phyloP scores from a whole-genome alignment of 768 basidiomycete genomes.

The Trametes gibbosa region DNA sequence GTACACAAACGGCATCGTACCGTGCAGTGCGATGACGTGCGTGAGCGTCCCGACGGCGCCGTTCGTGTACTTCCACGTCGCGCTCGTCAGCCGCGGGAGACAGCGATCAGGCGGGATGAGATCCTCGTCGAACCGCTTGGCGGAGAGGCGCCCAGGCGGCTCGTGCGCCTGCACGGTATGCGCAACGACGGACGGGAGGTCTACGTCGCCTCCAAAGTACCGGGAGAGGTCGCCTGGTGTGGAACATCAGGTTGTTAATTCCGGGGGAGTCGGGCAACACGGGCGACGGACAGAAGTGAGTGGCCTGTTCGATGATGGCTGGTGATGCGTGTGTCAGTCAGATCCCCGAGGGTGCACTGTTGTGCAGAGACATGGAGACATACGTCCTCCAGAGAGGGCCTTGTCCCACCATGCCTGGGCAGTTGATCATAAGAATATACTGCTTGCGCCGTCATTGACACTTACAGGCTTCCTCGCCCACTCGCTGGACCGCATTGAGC shows the following conservation, averaged over 20 bases:
- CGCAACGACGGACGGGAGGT: constrained; percentile 31
- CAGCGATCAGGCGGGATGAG: constrained; percentile 41
- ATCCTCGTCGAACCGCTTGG: constrained; percentile 43
- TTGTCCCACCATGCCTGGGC: constrained; percentile 27
- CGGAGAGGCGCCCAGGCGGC: constrained; percentile 40
- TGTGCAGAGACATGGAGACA: neutral
- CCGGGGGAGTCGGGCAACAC: neutral
- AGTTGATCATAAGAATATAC: neutral
- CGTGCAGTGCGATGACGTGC: constrained; percentile 50
- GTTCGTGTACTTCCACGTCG: constrained; percentile 39
- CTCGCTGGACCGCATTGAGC: constrained; percentile 15
- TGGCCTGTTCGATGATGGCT: constrained; percentile 40
- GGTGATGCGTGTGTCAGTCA: neutral
- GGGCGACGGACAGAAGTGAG: constrained; percentile 37
- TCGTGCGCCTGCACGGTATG: constrained; percentile 45
- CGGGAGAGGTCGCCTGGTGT: constrained; percentile 38
- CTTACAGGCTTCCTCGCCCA: constrained; percentile 23
- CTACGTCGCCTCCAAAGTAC: constrained; percentile 48
- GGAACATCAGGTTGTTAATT: too few species aligned
- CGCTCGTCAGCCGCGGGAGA: constrained; percentile 47
- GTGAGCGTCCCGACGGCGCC: constrained; percentile 50
- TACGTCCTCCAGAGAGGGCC: constrained; percentile 26
- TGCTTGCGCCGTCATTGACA: too few species aligned
- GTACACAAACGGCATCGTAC: constrained; percentile 18
- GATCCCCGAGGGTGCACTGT: neutral